Conservation (phyloP, 768 basidiomycete species). For the Boletus rubroflammeus region DNA sequence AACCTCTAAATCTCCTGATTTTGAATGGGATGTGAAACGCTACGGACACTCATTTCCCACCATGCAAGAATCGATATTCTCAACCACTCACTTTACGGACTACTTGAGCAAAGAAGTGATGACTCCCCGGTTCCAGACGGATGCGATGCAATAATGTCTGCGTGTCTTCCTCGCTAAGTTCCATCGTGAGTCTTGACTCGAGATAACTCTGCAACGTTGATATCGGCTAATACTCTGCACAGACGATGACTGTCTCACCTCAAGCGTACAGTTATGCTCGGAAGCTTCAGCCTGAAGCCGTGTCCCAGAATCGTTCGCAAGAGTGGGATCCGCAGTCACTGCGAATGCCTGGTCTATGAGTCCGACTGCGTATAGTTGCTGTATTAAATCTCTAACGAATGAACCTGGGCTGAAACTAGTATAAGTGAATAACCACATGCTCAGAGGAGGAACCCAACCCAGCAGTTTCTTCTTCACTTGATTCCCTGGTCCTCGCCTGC, state of each 20-base stretch:
- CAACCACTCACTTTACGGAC: constrained; percentile 49
- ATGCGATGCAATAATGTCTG: constrained; percentile 37
- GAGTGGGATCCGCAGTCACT: constrained; percentile 47
- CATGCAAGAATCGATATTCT: not conserved
- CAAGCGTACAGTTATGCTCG: constrained; percentile 56
- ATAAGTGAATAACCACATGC: constrained; percentile 8
- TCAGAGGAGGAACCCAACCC: constrained; percentile 9
- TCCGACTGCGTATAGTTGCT: constrained; percentile 49
- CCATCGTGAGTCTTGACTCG: constrained; percentile 54
- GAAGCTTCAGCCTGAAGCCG: constrained; percentile 57
- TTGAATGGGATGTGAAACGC: constrained; percentile 55
- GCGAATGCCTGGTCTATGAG: constrained; percentile 55
- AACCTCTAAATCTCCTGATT: constrained; percentile 59
- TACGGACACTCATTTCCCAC: constrained; percentile 27
- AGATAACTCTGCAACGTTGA: constrained; percentile 38
- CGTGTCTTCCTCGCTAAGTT: constrained; percentile 40
- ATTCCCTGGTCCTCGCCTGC: constrained; percentile 24
- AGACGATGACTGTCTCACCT: constrained; percentile 36
- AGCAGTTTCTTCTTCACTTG: constrained; percentile 21
- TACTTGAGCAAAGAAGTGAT: constrained; percentile 53
- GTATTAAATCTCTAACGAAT: constrained; percentile 36
- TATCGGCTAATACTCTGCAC: constrained; percentile 1
- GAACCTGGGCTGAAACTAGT: constrained; percentile 18
- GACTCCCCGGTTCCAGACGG: constrained; percentile 54
- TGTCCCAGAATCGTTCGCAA: constrained; percentile 45